Conservation (phyloP, 768 basidiomycete genomes). For the Ramaria sp. region DNA sequence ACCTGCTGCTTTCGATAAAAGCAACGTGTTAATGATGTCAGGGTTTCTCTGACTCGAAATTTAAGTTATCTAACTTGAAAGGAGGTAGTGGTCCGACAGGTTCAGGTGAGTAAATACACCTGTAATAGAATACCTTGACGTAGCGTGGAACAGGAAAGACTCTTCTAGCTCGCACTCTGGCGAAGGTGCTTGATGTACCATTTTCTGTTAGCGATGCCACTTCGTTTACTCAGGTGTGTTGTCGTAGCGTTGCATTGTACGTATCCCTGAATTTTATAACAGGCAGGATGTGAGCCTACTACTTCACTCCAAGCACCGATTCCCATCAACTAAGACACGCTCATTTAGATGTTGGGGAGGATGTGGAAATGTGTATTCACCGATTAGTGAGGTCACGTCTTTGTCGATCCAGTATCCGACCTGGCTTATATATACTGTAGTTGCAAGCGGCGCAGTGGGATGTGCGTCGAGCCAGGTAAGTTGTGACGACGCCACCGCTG, state of each 20-base stretch:
- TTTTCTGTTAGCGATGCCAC: constrained; percentile 93
- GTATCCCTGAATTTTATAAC: background rate
- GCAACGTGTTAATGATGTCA: constrained; percentile 88
- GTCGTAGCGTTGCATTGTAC: background rate
- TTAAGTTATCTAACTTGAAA: background rate
- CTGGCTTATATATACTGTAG: constrained; percentile 24
- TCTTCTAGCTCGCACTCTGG: constrained; percentile 82
- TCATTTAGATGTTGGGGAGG: constrained; percentile 80
- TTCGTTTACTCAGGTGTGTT: constrained; percentile 74
- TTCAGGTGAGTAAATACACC: constrained; percentile 41
- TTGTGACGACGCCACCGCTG: background rate
- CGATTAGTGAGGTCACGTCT: constrained; percentile 45
- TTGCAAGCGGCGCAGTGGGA: constrained; percentile 89
- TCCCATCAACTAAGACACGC: background rate
- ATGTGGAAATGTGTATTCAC: constrained; percentile 87
- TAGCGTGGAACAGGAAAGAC: constrained; percentile 58
- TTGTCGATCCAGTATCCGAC: background rate
- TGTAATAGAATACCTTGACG: background rate
- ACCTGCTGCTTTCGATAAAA: constrained; percentile 75
- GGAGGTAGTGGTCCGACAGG: constrained; percentile 62
- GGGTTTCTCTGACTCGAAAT: constrained; percentile 23
- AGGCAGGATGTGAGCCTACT: constrained; percentile 60
- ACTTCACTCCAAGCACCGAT: background rate
- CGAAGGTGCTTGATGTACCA: constrained; percentile 83
- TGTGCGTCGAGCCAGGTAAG: constrained; percentile 70